A percentile compares a stretch with the other conserved stretches of the same genome.
phyloP scores from a whole-genome alignment of 345 rosid genomes.

The Chamaenerion angustifolium region DNA sequence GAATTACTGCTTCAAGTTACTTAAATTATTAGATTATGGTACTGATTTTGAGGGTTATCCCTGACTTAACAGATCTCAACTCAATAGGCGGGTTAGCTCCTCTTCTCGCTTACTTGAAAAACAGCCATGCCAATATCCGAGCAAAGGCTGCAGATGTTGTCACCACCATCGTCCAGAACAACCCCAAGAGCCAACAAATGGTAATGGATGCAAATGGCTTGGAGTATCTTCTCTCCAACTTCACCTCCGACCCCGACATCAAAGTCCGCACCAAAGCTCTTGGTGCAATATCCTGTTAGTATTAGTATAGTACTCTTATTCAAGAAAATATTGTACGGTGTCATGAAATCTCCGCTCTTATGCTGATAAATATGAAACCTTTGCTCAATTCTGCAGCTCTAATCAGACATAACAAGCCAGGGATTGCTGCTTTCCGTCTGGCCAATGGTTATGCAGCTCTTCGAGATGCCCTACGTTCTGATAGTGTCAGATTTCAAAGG shows the following conservation, averaged over 20 bases:
- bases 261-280: conserved; percentile 65
- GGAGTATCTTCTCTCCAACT: conserved; percentile 57
- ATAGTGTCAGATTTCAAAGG: conserved; percentile 64
- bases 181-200: conserved; percentile 70
- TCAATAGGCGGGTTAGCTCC: conserved; percentile 84
- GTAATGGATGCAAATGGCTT: conserved; percentile 96
- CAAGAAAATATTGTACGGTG: not conserved
- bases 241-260: conserved; percentile 49
- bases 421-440: conserved; percentile 63
- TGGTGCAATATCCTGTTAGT: conserved; percentile 92
- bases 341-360: not conserved
- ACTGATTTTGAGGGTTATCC: not conserved
- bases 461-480: conserved; percentile 69
- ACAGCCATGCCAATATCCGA: conserved; percentile 54
- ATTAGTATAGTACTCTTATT: not conserved
- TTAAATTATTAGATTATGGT: not conserved
- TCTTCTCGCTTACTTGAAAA: conserved; percentile 66
- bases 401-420: conserved; percentile 71
- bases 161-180: conserved; percentile 81
- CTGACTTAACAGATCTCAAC: conserved; percentile 48
- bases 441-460: conserved; percentile 80
- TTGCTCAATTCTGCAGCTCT: conserved; percentile 37
- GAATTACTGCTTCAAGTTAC: too few relatives aligned
- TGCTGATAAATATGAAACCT: not conserved
- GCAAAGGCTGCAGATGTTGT: conserved; percentile 91